Conservation (phyloP, 768 basidiomycete genomes). For the Fibroporia radiculosa region DNA sequence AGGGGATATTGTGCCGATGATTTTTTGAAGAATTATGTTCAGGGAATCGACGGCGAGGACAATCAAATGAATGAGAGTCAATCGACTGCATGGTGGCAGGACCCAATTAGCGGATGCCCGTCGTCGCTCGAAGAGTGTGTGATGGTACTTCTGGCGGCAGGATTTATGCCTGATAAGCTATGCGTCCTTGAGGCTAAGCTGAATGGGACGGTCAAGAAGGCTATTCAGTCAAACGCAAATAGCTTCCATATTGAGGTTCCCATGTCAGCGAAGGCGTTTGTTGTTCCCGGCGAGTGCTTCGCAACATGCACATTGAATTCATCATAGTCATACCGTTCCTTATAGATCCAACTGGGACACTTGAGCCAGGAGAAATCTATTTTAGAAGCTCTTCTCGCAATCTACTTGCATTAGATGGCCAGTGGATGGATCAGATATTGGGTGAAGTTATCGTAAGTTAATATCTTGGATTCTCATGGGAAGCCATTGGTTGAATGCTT, state of each 20-base stretch:
- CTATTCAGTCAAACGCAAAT: conserved; percentile 34
- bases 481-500: background rate
- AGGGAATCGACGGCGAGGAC: conserved; percentile 18
- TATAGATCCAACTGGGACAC: conserved; percentile 43
- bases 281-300: conserved; percentile 42
- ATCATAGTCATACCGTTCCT: background rate
- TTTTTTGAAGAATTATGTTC: conserved; percentile 1
- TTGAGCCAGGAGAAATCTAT: conserved; percentile 50
- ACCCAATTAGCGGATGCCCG: conserved; percentile 51
- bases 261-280: conserved; percentile 53
- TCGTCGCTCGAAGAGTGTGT: conserved; percentile 56
- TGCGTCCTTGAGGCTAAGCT: conserved; percentile 48
- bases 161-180: conserved; percentile 45
- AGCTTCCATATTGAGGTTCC: conserved; percentile 43
- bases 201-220: conserved; percentile 36
- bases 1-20: conserved; percentile 13
- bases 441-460: conserved; percentile 49
- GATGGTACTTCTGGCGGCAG: conserved; percentile 48
- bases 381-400: conserved; percentile 41
- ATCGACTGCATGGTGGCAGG: conserved; percentile 67
- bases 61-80: conserved; percentile 21
- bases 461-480: background rate
- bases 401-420: conserved; percentile 34
- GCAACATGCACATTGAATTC: background rate
- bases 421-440: conserved; percentile 38